phyloP scores from a whole-genome alignment of 306 rosid genomes.

The Glycine latifolia region DNA sequence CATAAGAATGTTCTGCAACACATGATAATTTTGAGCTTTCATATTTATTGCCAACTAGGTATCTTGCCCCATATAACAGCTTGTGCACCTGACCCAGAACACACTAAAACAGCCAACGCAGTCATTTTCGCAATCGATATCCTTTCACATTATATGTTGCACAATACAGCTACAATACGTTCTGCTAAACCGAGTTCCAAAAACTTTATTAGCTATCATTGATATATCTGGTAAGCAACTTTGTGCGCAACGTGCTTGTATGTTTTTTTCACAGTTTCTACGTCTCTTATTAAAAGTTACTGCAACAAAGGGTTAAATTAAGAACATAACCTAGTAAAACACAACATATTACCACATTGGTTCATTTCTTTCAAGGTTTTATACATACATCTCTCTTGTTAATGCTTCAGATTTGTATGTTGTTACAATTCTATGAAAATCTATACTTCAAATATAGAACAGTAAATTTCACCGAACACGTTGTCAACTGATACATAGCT shows the following conservation, averaged over 20 bases:
- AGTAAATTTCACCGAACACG: background rate
- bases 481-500: too few relatives aligned
- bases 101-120: conserved; percentile 36
- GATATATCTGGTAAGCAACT: conserved; percentile 10
- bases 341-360: conserved; percentile 10
- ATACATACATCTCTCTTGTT: background rate
- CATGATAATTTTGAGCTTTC: conserved; percentile 27
- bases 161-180: background rate
- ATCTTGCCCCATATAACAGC: conserved; percentile 11
- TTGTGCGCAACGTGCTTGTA: background rate
- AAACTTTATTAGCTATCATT: background rate
- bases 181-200: conserved; percentile 19
- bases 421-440: background rate
- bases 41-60: background rate
- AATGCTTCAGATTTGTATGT: conserved; percentile 42
- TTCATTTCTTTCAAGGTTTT: background rate
- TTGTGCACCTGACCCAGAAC: conserved; percentile 43
- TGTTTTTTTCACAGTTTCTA: conserved; percentile 22
- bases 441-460: conserved; percentile 20
- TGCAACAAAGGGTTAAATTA: background rate
- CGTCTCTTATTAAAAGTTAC: conserved; percentile 4
- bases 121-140: conserved; percentile 46
- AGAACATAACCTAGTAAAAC: conserved; percentile 34
- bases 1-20: conserved; percentile 11
- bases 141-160: conserved; percentile 18